Base-by-base conservation (phyloP, 2,329 filamentous ascomycete species). In the Epichloe brachyelytri region DNA sequence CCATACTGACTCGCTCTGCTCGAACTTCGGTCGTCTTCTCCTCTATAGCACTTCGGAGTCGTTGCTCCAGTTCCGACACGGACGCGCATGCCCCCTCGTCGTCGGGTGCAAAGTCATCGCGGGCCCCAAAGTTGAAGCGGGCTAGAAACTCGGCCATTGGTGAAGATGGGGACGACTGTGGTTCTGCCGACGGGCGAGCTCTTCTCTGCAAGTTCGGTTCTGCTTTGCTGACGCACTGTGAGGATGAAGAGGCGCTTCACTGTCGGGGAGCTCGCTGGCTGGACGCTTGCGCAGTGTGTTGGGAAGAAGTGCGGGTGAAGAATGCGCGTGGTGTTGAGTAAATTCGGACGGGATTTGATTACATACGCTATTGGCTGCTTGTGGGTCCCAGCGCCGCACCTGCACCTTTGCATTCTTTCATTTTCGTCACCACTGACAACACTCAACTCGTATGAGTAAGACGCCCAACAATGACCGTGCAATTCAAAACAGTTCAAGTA, bases 1-100 rank as follows among this genome's bases (percentile, higher is more conserved):
- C 72, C 17, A 66, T 60, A 7, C 71, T 67, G 11, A 77, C 62
- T 55, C 77, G 75, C 49, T 78, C 69, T 40, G 74, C 76, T 46
- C 72, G 73, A 19, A 67, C 74, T 11, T 69, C 65, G 4, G 71
- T 71, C 17, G 68, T 66, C 54, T 73, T 77, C 17, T 63, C 60
- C 5, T 64, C 59, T 44, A 79, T 60, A 0, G 69, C 54, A 7
- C 60, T 58, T 38, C 66, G 66, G 22, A 82, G 62, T n/a, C 70
- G 69, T 20, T 57, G 56, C 55, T 73, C 68, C 6, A 81, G 62
- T 30, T 80, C 74, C 17, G 73, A 69, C 43, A 66, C 51, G 15
- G 66, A 67, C 37, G 56, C 54, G 58, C 65, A 70, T 36, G 59
- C 54, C 40, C 54, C 52, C 30, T 59, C 54, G 30, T 54, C 56